Evolutionary conservation across 2,329 filamentous ascomycete species (phyloP).

Genomic region (Trichothecium sympodiale): DNA sequence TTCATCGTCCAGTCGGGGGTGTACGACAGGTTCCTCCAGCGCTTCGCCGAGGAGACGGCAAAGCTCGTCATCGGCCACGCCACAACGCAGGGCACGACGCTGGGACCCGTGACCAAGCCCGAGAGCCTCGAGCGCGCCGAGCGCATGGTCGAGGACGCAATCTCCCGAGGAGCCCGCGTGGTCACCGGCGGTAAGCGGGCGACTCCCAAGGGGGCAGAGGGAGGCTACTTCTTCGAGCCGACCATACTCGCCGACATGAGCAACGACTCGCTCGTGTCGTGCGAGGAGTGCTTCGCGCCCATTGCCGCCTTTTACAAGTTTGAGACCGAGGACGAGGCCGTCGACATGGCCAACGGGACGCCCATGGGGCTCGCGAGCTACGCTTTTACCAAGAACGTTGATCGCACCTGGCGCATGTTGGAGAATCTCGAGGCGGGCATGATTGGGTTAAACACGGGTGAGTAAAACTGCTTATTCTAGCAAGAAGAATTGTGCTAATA

Average conservation of each 20-base stretch:
- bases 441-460: constrained; percentile 24
- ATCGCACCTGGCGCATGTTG: constrained; percentile 28
- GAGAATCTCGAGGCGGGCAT: constrained; percentile 36
- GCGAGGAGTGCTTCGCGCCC: constrained; percentile 64
- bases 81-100: constrained; percentile 43
- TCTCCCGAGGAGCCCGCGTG: constrained; percentile 51
- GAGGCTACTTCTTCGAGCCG: constrained; percentile 54
- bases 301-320: constrained; percentile 60
- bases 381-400: constrained; percentile 47
- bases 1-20: constrained; percentile 36
- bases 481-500: constrained; percentile 13
- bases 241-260: constrained; percentile 59
- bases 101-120: constrained; percentile 52
- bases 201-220: constrained; percentile 30
- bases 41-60: constrained; percentile 2
- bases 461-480: not conserved
- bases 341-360: constrained; percentile 51
- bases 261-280: constrained; percentile 52
- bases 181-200: constrained; percentile 50
- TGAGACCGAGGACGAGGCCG: constrained; percentile 58
- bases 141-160: constrained; percentile 52
- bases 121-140: constrained; percentile 22
- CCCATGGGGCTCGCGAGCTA: constrained; percentile 64
- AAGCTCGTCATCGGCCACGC: constrained; percentile 38
- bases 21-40: constrained; percentile 4